phyloP scores from a whole-genome alignment of 306 rosid species.

The Vigna nakashimae region DNA sequence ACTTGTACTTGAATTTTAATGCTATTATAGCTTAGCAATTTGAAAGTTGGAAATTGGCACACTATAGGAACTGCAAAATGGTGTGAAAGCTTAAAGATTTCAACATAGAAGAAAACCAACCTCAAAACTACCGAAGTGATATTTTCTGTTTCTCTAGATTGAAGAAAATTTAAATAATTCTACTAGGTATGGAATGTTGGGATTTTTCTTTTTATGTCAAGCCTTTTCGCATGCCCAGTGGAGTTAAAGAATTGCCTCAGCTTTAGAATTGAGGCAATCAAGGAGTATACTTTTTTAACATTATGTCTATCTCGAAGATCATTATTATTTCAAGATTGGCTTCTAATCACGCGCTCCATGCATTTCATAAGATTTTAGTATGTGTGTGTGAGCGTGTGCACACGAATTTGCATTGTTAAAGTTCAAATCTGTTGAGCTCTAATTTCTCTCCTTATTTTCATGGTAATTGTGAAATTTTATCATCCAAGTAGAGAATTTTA shows the following conservation, averaged over 20 bases:
- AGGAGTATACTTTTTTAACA: neutral
- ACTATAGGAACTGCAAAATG: neutral
- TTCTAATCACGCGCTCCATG: neutral
- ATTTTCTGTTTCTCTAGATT: neutral
- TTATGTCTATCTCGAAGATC: neutral
- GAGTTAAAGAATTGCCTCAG: neutral
- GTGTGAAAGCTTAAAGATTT: neutral
- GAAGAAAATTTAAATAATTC: slow-evolving; percentile 2
- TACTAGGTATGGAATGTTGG: neutral
- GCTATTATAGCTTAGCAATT: neutral
- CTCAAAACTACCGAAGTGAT: slow-evolving; percentile 2
- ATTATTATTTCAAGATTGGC: neutral
- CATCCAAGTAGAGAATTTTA: too few relatives aligned
- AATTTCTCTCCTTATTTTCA: neutral
- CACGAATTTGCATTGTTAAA: neutral
- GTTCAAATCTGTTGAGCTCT: neutral
- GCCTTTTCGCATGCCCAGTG: too few relatives aligned
- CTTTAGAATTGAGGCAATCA: neutral
- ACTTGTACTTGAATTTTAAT: slow-evolving; percentile 1
- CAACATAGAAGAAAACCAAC: slow-evolving; percentile 4
- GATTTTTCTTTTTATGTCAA: neutral
- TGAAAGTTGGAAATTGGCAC: neutral
- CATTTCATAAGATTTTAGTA: too few relatives aligned
- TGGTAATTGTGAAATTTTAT: too few relatives aligned
- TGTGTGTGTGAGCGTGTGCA: too few relatives aligned